phyloP scores from a whole-genome alignment of 164 flowering plant genomes.

The Chloranthus sessilifolius region DNA sequence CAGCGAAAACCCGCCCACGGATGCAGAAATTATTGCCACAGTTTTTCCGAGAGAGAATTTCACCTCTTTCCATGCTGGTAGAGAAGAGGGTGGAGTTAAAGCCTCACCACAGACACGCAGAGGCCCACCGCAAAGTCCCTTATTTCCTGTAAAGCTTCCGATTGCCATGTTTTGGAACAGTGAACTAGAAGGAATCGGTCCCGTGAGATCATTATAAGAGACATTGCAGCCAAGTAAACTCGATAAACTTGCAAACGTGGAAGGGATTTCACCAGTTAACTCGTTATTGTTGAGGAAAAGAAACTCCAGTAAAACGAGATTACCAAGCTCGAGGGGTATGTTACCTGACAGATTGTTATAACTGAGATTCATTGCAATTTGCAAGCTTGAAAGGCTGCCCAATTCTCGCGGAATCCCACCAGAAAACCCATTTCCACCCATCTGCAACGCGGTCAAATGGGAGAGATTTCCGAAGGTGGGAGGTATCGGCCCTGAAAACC shows the following conservation, averaged over 20 bases:
- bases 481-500: conserved; percentile 71
- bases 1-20: conserved; percentile 74
- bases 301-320: conserved; percentile 56
- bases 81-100: conserved; percentile 22
- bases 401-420: conserved; percentile 70
- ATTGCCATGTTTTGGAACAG: conserved; percentile 59
- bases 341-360: conserved; percentile 63
- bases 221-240: conserved; percentile 77
- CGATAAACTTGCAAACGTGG: conserved; percentile 56
- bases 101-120: conserved; percentile 42
- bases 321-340: conserved; percentile 78
- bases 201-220: conserved; percentile 73
- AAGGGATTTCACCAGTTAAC: conserved; percentile 75
- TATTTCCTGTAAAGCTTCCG: conserved; percentile 64
- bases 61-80: conserved; percentile 18
- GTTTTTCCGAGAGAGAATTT: conserved; percentile 47
- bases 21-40: conserved; percentile 49
- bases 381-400: conserved; percentile 76
- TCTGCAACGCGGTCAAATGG: conserved; percentile 75
- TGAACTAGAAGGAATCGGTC: conserved; percentile 59
- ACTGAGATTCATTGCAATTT: conserved; percentile 91
- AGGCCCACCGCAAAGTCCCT: conserved; percentile 82
- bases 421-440: conserved; percentile 77
- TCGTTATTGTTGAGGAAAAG: conserved; percentile 79
- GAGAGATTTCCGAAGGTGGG: conserved; percentile 62